phyloP scores from a whole-genome alignment of 805 yeast genomes.

The Saturnispora hagleri region DNA sequence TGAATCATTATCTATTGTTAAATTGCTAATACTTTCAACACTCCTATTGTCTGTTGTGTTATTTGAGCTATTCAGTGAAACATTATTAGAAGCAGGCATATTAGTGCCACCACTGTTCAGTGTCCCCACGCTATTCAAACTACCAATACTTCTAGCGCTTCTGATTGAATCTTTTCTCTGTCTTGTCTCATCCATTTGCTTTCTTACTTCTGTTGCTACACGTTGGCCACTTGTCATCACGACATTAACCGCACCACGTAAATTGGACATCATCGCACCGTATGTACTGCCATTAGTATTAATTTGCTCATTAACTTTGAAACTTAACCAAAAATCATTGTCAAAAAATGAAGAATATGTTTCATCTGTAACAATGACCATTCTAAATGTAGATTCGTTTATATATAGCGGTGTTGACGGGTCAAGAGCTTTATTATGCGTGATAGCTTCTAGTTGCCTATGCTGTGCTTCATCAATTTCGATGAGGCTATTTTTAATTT shows the following conservation, averaged over 20 bases:
- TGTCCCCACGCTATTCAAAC: conserved; percentile 3
- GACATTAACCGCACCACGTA: conserved; percentile 86
- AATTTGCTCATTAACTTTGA: conserved; percentile 45
- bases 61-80: neutral
- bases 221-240: conserved; percentile 86
- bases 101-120: neutral
- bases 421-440: conserved; percentile 72
- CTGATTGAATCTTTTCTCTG: conserved; percentile 7
- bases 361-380: conserved; percentile 92
- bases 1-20: neutral
- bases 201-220: conserved; percentile 82
- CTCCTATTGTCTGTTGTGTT: conserved; percentile 10
- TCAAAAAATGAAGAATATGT: conserved; percentile 82
- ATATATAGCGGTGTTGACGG: conserved; percentile 69
- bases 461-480: conserved; percentile 13
- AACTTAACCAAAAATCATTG: conserved; percentile 52
- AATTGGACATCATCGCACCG: conserved; percentile 37
- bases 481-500: conserved; percentile 7
- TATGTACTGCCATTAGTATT: conserved; percentile 31
- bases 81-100: neutral
- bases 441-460: conserved; percentile 26
- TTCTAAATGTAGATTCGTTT: conserved; percentile 80
- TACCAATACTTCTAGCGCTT: conserved; percentile 7
- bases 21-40: conserved; percentile 10
- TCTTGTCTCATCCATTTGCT: conserved; percentile 73